These are phyloP conservation scores for Leishmania major DNA, from an alignment of 208 protist species.

Conservation along the genomic window DNA sequence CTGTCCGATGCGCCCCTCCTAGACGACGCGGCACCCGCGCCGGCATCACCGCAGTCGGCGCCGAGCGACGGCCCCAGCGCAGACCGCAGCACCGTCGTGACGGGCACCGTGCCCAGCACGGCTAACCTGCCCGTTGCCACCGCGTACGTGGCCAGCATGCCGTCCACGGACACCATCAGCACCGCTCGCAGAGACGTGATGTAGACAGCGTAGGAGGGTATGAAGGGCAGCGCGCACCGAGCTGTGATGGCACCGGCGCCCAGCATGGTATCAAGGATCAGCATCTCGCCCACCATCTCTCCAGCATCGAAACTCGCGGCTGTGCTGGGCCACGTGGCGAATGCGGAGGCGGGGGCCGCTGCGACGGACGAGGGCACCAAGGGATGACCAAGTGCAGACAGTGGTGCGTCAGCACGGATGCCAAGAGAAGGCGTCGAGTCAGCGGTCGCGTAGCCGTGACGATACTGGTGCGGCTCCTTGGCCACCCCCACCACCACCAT, in stretches of 20 bases:
- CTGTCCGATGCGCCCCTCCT: neutral
- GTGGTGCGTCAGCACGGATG: neutral
- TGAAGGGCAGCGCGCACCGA: slow-evolving; percentile 75
- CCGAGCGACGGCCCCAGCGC: slow-evolving; percentile 10
- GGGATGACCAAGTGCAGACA: neutral
- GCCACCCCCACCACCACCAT: slow-evolving; percentile 62
- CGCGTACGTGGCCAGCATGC: slow-evolving; percentile 63
- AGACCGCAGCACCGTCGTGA: slow-evolving; percentile 25
- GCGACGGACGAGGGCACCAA: slow-evolving; percentile 1
- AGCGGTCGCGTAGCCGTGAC: neutral
- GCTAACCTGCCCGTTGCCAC: slow-evolving; percentile 44
- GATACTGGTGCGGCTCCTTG: slow-evolving; percentile 39
- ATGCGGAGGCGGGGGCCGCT: neutral
- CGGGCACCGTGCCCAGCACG: slow-evolving; percentile 36
- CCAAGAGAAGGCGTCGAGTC: neutral
- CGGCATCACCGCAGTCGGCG: slow-evolving; percentile 1
- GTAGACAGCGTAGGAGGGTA: slow-evolving; percentile 68
- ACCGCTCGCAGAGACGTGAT: slow-evolving; percentile 58
- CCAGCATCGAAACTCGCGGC: neutral
- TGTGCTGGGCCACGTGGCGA: neutral
- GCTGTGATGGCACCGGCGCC: slow-evolving; percentile 40
- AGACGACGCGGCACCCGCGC: neutral
- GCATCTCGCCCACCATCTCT: slow-evolving; percentile 40
- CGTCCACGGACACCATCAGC: slow-evolving; percentile 66
- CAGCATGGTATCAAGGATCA: slow-evolving; percentile 42